Base-by-base conservation (phyloP, 2,329 filamentous ascomycete species). In the Dactylellina sp. region DNA sequence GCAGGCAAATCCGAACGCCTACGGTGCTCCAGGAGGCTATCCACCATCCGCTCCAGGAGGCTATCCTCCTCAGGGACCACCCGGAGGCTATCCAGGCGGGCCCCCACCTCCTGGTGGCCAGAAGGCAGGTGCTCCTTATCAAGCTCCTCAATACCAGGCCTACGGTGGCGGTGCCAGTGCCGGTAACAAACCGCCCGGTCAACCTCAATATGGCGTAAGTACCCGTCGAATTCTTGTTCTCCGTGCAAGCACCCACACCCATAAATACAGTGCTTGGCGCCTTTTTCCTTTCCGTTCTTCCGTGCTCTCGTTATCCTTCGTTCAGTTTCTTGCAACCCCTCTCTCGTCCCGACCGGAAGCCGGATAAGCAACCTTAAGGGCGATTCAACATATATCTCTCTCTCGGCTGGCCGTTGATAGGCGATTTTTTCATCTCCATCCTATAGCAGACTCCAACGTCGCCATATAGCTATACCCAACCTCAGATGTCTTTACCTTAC, bases 201-300 rank as follows among this genome's bases (percentile, higher is more conserved):
- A 61, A 32, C 60, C 70, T 50, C 70, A 53, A 47, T 74, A 74
- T 74, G 70, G 70, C 53, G 70, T 74, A 74, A 74, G 70, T 74
- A 60, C 44, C 56, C 28, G 35, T 66, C 52, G 22, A 22, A 44
- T 50, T 12, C 28, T 28, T 25, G 44, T 44, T 55, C 25, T 37
- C 49, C 18, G 22, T 16, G 42, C 42, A 20, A 4, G 28, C 40
- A 37, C 20, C 2, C 20, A 7, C 16, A 24, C 20, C 2, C 20
- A 20, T 46, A 20, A 5, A 20, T 22, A 49, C n/a, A 59, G 25
- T 52, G 14, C 22, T 16, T 37, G 28, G 7, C n/a, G 20, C 20
- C 6, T 47, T 47, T 44, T 12, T 55, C 24, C 14, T 57, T 47
- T 55, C 42, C 9, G 47, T 18, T 9, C 9, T 32, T 32, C 28